phyloP scores from a whole-genome alignment of 2,329 filamentous ascomycete species.

The Calonectria henricotiae region DNA sequence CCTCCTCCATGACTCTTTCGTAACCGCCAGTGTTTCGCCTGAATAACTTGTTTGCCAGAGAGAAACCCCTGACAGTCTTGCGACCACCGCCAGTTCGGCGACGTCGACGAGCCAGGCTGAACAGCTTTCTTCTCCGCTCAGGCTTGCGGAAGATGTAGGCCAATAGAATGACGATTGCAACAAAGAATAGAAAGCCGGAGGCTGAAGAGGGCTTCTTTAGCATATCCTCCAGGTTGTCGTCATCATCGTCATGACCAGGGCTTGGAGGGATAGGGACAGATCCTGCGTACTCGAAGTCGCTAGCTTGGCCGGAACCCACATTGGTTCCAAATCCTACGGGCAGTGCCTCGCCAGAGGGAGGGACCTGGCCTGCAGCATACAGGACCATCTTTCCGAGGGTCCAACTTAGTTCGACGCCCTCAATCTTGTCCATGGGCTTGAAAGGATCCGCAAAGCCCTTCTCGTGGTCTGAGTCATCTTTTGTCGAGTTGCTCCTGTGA shows the following conservation, averaged over 20 bases:
- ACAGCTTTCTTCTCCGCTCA: constrained; percentile 73
- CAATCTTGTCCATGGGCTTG: constrained; percentile 93
- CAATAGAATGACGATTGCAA: constrained; percentile 80
- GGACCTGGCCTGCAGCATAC: constrained; percentile 92
- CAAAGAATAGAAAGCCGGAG: constrained; percentile 83
- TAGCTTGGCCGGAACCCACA: constrained; percentile 73
- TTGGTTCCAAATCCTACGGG: constrained; percentile 97
- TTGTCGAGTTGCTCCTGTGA: constrained; percentile 79
- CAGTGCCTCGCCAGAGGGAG: constrained; percentile 71
- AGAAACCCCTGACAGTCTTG: constrained; percentile 68
- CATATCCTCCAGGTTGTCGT: constrained; percentile 75
- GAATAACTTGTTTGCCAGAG: constrained; percentile 77
- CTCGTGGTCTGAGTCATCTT: constrained; percentile 77
- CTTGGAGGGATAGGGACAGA: constrained; percentile 62
- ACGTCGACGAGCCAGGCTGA: constrained; percentile 52
- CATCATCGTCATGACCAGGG: constrained; percentile 67
- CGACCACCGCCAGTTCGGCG: constrained; percentile 49
- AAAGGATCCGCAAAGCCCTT: constrained; percentile 87
- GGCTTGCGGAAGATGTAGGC: constrained; percentile 85
- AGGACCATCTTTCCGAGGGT: constrained; percentile 97
- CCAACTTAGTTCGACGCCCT: constrained; percentile 95
- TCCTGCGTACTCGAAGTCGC: constrained; percentile 89
- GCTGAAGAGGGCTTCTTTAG: constrained; percentile 80
- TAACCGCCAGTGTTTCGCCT: constrained; percentile 74
- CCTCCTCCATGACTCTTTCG: constrained; percentile 89